phyloP scores from a whole-genome alignment of 345 rosid species.

The Camelina neglecta region DNA sequence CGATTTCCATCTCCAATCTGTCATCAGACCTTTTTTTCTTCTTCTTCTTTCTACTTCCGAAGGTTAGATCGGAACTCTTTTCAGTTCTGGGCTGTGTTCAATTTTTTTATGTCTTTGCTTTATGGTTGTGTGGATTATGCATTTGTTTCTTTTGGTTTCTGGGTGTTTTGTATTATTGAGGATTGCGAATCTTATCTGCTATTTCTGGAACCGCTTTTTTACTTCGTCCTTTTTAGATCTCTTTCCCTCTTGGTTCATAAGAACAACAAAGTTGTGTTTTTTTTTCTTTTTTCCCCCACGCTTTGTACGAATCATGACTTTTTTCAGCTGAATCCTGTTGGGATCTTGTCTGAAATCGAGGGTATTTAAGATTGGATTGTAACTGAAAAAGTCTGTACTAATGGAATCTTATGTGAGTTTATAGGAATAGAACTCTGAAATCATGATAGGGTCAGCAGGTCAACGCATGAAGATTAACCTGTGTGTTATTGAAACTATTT shows the following conservation, averaged over 20 bases:
- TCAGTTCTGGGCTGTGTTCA: background rate
- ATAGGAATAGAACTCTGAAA: background rate
- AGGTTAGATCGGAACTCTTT: conserved; percentile 32
- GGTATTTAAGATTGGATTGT: conserved; percentile 9
- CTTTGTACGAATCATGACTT: conserved; percentile 17
- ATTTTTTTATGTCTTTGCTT: background rate
- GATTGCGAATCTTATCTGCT: conserved; percentile 29
- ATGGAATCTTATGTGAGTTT: background rate
- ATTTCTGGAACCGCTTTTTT: conserved; percentile 27
- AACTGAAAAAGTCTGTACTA: conserved; percentile 3
- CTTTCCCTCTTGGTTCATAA: conserved; percentile 33
- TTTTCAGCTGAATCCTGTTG: conserved; percentile 27
- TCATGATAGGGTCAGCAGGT: conserved; percentile 33
- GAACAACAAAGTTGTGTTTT: conserved; percentile 23
- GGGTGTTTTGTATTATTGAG: conserved; percentile 11
- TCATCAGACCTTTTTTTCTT: conserved; percentile 1
- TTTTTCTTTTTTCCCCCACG: background rate
- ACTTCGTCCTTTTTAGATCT: conserved; percentile 31
- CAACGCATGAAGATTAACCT: conserved; percentile 22
- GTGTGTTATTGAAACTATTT: conserved; percentile 12
- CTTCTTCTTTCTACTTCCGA: background rate
- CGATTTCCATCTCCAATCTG: background rate
- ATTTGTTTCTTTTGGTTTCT: conserved; percentile 16
- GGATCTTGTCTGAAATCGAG: conserved; percentile 24
- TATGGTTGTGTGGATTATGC: conserved; percentile 13